Percentiles rank a stretch among this genome's conserved stretches.
These are phyloP conservation scores for Pseudoneurospora amorphoporcata DNA, from an alignment of 495 filamentous ascomycete species.

Conservation along the genomic window DNA sequence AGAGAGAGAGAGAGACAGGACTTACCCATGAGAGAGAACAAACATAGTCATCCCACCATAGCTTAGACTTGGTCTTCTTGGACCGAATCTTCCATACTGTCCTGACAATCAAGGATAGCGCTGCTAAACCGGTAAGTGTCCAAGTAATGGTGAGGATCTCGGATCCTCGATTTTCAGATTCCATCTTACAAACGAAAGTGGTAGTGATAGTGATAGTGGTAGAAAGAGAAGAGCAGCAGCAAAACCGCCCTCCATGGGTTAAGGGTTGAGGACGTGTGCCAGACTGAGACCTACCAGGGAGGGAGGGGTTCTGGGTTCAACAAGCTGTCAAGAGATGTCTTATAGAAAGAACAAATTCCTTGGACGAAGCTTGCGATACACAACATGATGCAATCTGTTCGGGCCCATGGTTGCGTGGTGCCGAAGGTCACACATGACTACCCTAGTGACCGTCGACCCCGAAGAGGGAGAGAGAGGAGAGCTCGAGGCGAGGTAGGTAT, in stretches of 20 bases:
- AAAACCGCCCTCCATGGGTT: not conserved
- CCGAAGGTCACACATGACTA: not conserved
- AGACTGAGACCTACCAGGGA: not conserved
- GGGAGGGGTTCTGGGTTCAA: not conserved
- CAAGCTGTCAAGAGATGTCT: not conserved
- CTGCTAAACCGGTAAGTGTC: constrained; percentile 15
- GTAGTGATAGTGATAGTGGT: not conserved
- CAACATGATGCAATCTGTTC: not conserved
- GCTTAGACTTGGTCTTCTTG: constrained; percentile 5
- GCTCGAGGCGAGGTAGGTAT: not conserved
- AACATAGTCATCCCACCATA: constrained; percentile 32
- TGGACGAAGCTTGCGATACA: not conserved
- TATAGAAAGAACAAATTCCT: not conserved
- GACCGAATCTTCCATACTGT: constrained; percentile 22
- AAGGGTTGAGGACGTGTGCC: not conserved
- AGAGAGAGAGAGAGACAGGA: not conserved
- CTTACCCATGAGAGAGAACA: constrained; percentile 26
- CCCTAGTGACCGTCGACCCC: not conserved
- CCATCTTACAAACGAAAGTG: constrained; percentile 2
- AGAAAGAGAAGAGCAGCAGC: not conserved
- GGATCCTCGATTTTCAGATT: constrained; percentile 10
- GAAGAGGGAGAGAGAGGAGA: not conserved
- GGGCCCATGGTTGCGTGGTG: not conserved
- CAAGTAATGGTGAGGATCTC: constrained; percentile 16
- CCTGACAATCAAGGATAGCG: constrained; percentile 19